These are phyloP conservation scores for Hawksworthiomyces lignivorus DNA, from an alignment of 2,329 filamentous ascomycete species.

Conservation along the genomic window DNA sequence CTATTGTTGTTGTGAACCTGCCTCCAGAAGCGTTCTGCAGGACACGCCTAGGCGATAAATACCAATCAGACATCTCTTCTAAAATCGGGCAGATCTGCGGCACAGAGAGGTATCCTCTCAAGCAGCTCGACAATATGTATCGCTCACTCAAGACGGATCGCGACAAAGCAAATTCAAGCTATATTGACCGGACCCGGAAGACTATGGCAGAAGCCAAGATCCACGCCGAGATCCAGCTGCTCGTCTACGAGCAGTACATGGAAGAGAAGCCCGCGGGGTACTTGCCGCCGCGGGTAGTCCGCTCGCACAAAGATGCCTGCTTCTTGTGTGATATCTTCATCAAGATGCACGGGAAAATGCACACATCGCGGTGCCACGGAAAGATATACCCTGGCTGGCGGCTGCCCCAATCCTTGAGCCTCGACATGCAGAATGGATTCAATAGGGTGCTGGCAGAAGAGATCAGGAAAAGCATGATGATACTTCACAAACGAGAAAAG, in stretches of 20 bases:
- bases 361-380: slow-evolving; percentile 3
- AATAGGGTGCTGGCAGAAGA: not conserved
- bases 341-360: not conserved
- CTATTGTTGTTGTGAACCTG: not conserved
- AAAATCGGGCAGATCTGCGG: not conserved
- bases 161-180: not conserved
- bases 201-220: slow-evolving; percentile 1
- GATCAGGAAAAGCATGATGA: not conserved
- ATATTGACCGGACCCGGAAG: not conserved
- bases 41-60: not conserved
- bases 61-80: not conserved
- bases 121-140: not conserved
- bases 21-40: not conserved
- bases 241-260: not conserved
- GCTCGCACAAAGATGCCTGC: slow-evolving; percentile 3
- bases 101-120: not conserved
- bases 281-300: not conserved
- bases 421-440: not conserved
- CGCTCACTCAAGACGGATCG: not conserved
- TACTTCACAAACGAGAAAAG: too few relatives aligned
- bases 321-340: not conserved
- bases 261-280: too few relatives aligned
- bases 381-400: slow-evolving; percentile 3
- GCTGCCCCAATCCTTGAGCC: not conserved
- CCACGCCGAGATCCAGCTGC: slow-evolving; percentile 6